These are phyloP conservation scores for Beauveria caledonica DNA, from an alignment of 2,329 filamentous ascomycete genomes.

Conservation along the genomic window DNA sequence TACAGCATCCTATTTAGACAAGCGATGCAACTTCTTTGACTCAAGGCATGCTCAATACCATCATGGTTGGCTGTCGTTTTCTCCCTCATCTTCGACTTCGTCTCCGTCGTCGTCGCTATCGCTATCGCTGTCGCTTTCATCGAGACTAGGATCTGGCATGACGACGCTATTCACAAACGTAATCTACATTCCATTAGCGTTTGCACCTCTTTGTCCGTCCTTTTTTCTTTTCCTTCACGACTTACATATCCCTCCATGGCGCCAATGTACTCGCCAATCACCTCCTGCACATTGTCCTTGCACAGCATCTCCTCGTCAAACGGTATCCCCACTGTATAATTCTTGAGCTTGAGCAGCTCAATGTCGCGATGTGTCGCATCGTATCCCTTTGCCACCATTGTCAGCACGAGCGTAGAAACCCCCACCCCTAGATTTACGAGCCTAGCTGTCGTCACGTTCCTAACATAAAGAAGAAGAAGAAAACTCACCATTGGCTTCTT, in stretches of 20 bases:
- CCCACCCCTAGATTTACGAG: no score
- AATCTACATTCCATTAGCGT: constrained; percentile 37
- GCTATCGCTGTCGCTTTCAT: constrained; percentile 34
- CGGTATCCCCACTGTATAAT: constrained; percentile 64
- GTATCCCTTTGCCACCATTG: constrained; percentile 52
- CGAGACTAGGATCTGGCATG: constrained; percentile 55
- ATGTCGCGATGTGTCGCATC: constrained; percentile 69
- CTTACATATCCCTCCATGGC: constrained; percentile 75
- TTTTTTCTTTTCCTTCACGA: not conserved
- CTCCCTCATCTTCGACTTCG: constrained; percentile 14
- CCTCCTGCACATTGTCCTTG: constrained; percentile 52
- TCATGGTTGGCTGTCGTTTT: not conserved
- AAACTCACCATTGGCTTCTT: constrained; percentile 69
- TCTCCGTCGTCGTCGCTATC: constrained; percentile 30
- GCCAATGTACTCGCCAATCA: constrained; percentile 55
- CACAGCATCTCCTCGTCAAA: constrained; percentile 59
- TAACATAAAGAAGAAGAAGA: no score
- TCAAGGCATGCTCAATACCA: no score
- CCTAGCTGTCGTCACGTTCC: no score
- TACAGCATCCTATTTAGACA: not conserved
- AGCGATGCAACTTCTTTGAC: not conserved
- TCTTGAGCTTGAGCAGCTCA: constrained; percentile 69
- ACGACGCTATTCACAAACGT: constrained; percentile 65
- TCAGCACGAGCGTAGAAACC: not conserved
- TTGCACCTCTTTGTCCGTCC: not conserved